Evolutionary conservation across 1,284 basidiomycete species (phyloP).

Genomic region (Singerocomus rubriflavus): DNA sequence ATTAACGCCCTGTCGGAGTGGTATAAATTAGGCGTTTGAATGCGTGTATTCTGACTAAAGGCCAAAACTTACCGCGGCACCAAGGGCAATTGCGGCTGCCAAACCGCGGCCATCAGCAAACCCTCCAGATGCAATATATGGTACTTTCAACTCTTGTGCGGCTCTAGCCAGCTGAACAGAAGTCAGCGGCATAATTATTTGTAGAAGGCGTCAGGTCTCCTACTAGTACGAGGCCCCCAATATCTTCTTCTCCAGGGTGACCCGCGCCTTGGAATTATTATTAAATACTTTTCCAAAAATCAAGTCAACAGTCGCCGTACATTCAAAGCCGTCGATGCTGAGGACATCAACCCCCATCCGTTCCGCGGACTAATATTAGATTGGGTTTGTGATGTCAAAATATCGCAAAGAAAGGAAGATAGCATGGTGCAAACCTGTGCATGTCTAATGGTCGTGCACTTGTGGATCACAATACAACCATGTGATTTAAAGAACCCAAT

Average conservation of each 20-base stretch:
- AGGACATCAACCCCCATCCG: conserved; percentile 81
- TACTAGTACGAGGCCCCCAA: conserved; percentile 87
- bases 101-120: conserved; percentile 82
- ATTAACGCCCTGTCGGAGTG: conserved; percentile 62
- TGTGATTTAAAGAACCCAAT: conserved; percentile 80
- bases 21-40: background rate
- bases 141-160: conserved; percentile 79
- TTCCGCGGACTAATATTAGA: conserved; percentile 57
- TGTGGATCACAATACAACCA: conserved; percentile 82
- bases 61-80: conserved; percentile 64
- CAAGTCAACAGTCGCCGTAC: conserved; percentile 37
- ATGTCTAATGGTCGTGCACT: conserved; percentile 87
- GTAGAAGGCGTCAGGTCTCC: conserved; percentile 17
- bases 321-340: conserved; percentile 89
- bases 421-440: conserved; percentile 55
- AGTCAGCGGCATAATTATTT: background rate
- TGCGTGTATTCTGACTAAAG: background rate
- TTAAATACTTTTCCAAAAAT: conserved; percentile 1
- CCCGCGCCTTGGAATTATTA: conserved; percentile 63
- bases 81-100: conserved; percentile 78
- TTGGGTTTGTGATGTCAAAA: background rate
- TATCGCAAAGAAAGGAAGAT: background rate
- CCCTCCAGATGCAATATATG: conserved; percentile 89
- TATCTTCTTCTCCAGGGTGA: conserved; percentile 94
- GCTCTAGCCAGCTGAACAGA: conserved; percentile 74